Conservation (phyloP, 192 early-diverging fungal genomes). For the Rhizophagus prolifer region DNA sequence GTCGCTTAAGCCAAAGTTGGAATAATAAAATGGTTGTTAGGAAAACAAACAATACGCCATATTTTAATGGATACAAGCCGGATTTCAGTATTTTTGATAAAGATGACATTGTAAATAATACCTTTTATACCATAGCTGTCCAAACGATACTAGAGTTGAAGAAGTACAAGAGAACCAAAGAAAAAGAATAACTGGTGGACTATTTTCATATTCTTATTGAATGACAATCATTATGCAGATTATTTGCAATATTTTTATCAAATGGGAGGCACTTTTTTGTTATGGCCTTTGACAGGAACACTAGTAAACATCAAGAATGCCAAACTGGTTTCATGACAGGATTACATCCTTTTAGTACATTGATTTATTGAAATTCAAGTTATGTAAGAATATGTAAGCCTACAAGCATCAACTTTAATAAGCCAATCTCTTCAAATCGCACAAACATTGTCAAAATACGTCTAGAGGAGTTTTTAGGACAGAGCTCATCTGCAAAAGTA, state of each 20-base stretch:
- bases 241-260: background rate
- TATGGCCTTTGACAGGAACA: slow-evolving; percentile 8
- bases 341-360: background rate
- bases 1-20: no score
- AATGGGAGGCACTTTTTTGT: background rate
- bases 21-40: no score
- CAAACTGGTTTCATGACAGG: background rate
- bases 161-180: background rate
- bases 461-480: background rate
- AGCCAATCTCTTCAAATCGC: no score
- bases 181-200: background rate
- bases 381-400: no score
- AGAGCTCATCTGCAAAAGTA: background rate
- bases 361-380: background rate
- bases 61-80: background rate
- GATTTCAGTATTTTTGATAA: background rate
- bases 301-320: background rate
- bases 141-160: slow-evolving; percentile 11
- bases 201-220: slow-evolving; percentile 1
- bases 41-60: background rate
- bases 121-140: background rate
- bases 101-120: background rate
- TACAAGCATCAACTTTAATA: no score
- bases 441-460: background rate
- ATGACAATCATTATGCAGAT: background rate